Conservation (phyloP, 129 eudicot species). For the Mikania micrantha region DNA sequence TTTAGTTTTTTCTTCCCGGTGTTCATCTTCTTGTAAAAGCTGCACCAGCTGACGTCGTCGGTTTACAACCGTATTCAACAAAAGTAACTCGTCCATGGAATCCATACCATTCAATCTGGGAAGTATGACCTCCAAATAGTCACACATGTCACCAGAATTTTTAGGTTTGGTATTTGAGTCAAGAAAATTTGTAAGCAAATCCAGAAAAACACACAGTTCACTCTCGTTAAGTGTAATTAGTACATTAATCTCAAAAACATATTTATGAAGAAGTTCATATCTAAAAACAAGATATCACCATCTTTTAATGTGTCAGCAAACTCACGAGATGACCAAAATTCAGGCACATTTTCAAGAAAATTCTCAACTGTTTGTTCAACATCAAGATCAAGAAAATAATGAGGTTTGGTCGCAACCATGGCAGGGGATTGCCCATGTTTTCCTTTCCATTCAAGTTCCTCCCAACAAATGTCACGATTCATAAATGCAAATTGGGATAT, state of each 20-base stretch:
- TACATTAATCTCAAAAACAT: slow-evolving; percentile 72
- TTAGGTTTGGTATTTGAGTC: slow-evolving; percentile 23
- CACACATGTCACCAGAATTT: slow-evolving; percentile 17
- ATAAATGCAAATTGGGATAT: slow-evolving; percentile 82
- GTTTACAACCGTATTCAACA: slow-evolving; percentile 58
- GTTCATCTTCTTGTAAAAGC: slow-evolving; percentile 57
- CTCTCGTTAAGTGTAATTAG: slow-evolving; percentile 66
- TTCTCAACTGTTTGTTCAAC: slow-evolving; percentile 84
- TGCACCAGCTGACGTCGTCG: slow-evolving; percentile 74
- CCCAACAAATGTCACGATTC: slow-evolving; percentile 96
- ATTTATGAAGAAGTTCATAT: slow-evolving; percentile 51
- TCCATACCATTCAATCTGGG: slow-evolving; percentile 31
- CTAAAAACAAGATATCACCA: slow-evolving; percentile 64
- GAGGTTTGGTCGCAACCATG: slow-evolving; percentile 98
- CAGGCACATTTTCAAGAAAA: slow-evolving; percentile 86
- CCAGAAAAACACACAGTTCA: slow-evolving; percentile 47
- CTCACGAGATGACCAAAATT: slow-evolving; percentile 89
- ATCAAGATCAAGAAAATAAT: slow-evolving; percentile 95
- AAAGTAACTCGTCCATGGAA: slow-evolving; percentile 61
- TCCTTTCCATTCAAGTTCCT: slow-evolving; percentile 97
- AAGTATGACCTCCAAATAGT: slow-evolving; percentile 63
- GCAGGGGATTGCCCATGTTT: slow-evolving; percentile 99
- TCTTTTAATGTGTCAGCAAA: slow-evolving; percentile 79
- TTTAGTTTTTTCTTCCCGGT: slow-evolving; percentile 42
- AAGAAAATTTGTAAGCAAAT: slow-evolving; percentile 37